phyloP scores from a whole-genome alignment of 352 stramenopile genomes.

The Phytophthora tubulina region DNA sequence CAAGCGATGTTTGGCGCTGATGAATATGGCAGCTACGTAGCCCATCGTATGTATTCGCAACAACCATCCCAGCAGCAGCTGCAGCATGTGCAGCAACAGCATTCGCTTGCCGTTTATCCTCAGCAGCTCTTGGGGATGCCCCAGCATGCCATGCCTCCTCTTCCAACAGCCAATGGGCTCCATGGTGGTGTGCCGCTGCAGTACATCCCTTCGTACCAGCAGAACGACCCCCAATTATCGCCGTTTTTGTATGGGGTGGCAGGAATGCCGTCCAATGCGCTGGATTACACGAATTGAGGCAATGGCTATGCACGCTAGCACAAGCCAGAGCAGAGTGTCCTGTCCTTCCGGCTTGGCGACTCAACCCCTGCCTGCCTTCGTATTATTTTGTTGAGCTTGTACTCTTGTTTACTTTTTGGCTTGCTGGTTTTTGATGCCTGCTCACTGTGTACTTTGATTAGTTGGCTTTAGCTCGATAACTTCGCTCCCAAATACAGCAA shows the following conservation, averaged over 20 bases:
- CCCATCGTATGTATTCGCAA: slow-evolving; percentile 40
- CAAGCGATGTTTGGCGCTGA: slow-evolving; percentile 37
- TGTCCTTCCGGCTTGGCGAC: slow-evolving; percentile 27
- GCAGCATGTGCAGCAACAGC: slow-evolving; percentile 41
- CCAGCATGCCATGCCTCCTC: slow-evolving; percentile 42
- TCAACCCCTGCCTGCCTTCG: slow-evolving; percentile 33
- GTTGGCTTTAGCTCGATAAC: slow-evolving; percentile 10
- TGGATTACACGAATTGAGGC: slow-evolving; percentile 45
- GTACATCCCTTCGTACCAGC: slow-evolving; percentile 46
- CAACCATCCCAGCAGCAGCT: slow-evolving; percentile 39
- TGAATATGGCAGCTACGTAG: slow-evolving; percentile 44
- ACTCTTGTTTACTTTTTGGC: slow-evolving; percentile 48
- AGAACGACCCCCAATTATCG: slow-evolving; percentile 43
- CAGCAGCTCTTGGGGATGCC: slow-evolving; percentile 42
- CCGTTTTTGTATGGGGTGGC: slow-evolving; percentile 50
- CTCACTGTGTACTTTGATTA: slow-evolving; percentile 35
- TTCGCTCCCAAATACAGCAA: slow-evolving; percentile 8
- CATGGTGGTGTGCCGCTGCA: slow-evolving; percentile 40
- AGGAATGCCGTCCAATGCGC: slow-evolving; percentile 36
- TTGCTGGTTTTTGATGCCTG: slow-evolving; percentile 47
- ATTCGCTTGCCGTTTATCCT: slow-evolving; percentile 44
- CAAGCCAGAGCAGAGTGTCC: slow-evolving; percentile 18
- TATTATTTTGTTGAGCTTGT: slow-evolving; percentile 52
- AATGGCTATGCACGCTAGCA: slow-evolving; percentile 22
- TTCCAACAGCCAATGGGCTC: slow-evolving; percentile 33